phyloP scores from a whole-genome alignment of 164 flowering plant species.

The Vitis vinifera region ASM3070453v1 NC_081819.1:11347501-11348000 shows the following conservation, averaged over 20 bases:
- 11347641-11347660: constrained; percentile 87
- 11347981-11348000: too few relatives aligned
- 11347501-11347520: background rate
- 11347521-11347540: background rate
- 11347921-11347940: too few relatives aligned
- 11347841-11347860: too few relatives aligned
- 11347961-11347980: too few relatives aligned
- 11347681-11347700: constrained; percentile 98
- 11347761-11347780: too few relatives aligned
- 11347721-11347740: constrained; percentile 46
- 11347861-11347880: too few relatives aligned
- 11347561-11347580: background rate
- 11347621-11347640: constrained; percentile 75
- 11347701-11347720: constrained; percentile 83
- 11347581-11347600: background rate
- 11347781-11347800: too few relatives aligned
- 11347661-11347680: constrained; percentile 77
- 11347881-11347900: too few relatives aligned
- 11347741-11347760: constrained; percentile 9
- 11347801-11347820: too few relatives aligned
- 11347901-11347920: too few relatives aligned
- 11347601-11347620: constrained; percentile 77
- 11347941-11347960: too few relatives aligned
- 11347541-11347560: background rate
- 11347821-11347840: too few relatives aligned